Conservation (phyloP, 2,329 filamentous ascomycete genomes). For the Colletotrichum sp. region DNA sequence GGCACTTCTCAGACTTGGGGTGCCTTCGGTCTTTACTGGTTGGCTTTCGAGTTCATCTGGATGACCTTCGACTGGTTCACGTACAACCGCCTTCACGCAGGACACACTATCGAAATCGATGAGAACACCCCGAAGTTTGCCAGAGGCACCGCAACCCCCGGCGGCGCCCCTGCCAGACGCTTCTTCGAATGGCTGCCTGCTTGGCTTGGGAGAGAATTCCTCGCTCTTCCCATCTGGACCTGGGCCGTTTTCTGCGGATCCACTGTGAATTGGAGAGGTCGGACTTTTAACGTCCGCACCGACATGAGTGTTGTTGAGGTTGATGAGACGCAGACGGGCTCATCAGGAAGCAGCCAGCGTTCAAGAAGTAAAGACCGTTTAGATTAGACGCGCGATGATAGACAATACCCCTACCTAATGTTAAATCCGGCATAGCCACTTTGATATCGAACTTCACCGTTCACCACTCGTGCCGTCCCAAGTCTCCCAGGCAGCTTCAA, state of each 20-base stretch:
- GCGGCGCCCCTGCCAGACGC: conserved; percentile 52
- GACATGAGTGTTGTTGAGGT: conserved; percentile 78
- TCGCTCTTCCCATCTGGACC: conserved; percentile 89
- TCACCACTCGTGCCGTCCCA: neutral
- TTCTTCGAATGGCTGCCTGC: conserved; percentile 78
- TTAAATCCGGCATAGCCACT: neutral
- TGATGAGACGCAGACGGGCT: conserved; percentile 7
- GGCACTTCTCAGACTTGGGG: conserved; percentile 70
- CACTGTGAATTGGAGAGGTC: conserved; percentile 87
- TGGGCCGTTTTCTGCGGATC: conserved; percentile 90
- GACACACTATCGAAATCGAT: conserved; percentile 72
- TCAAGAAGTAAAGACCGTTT: conserved; percentile 18
- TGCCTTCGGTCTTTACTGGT: conserved; percentile 70
- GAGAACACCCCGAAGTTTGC: conserved; percentile 78
- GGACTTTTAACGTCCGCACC: conserved; percentile 78
- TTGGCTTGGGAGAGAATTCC: conserved; percentile 83
- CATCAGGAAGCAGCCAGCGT: neutral
- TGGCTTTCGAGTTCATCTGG: conserved; percentile 71
- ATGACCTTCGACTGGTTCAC: conserved; percentile 75
- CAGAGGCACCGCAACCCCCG: conserved; percentile 41
- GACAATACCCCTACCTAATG: neutral
- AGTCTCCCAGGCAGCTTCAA: neutral
- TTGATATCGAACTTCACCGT: neutral
- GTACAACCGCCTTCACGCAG: conserved; percentile 77
- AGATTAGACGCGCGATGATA: neutral